A percentile compares a stretch with the other conserved stretches of the same genome.
These are phyloP conservation scores for Epichloe scottii DNA, from an alignment of 2,329 filamentous ascomycete genomes.

Conservation along the genomic window DNA sequence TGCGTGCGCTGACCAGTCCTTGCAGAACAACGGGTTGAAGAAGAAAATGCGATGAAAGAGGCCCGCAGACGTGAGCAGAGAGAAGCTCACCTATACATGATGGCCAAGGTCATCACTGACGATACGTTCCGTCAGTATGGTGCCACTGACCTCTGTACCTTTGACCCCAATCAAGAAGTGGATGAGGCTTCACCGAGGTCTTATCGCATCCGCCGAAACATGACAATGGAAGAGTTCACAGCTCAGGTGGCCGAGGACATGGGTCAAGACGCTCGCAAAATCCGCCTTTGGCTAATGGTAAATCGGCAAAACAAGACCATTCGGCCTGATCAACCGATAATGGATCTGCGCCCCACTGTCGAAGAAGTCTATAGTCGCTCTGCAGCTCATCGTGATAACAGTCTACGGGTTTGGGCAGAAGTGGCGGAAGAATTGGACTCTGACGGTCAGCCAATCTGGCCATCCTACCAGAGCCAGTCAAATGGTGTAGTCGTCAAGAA, in stretches of 20 bases:
- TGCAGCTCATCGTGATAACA: conserved; percentile 50
- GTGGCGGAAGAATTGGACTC: conserved; percentile 51
- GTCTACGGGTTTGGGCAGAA: conserved; percentile 81
- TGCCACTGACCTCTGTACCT: conserved; percentile 69
- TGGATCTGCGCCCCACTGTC: conserved; percentile 62
- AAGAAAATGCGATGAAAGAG: conserved; percentile 67
- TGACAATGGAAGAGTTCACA: conserved; percentile 64
- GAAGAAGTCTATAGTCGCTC: conserved; percentile 51
- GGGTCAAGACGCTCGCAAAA: conserved; percentile 50
- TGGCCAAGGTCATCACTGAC: conserved; percentile 69
- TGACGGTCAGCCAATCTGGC: conserved; percentile 63
- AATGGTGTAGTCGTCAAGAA: conserved; percentile 46
- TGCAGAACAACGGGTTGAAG: conserved; percentile 58
- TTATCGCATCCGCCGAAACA: conserved; percentile 64
- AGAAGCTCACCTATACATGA: conserved; percentile 87
- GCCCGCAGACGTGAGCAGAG: conserved; percentile 77
- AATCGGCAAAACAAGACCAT: conserved; percentile 97
- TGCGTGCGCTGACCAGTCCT: conserved; percentile 8
- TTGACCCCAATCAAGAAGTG: conserved; percentile 50
- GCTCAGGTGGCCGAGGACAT: conserved; percentile 58
- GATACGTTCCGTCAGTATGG: conserved; percentile 70
- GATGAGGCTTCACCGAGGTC: conserved; percentile 58
- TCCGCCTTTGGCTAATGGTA: conserved; percentile 94
- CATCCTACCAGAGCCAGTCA: conserved; percentile 45
- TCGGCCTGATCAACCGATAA: conserved; percentile 76